phyloP scores from a whole-genome alignment of 1,139 yeast species.

The Sugiyamaella japonica region DNA sequence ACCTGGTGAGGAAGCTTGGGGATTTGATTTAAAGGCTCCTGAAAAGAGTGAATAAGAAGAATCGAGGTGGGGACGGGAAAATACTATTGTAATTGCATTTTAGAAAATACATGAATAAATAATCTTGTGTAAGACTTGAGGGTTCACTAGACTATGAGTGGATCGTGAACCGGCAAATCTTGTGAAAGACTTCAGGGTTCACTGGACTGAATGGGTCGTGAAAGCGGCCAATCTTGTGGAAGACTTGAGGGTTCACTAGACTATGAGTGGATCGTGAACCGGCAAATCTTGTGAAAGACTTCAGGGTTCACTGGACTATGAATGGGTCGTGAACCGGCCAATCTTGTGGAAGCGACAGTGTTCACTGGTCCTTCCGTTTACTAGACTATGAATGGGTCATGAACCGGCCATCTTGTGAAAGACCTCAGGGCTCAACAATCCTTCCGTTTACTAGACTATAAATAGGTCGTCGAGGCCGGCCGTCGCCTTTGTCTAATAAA shows the following conservation, averaged over 20 bases:
- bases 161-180: not conserved
- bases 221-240: too few species aligned
- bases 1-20: constrained; percentile 47
- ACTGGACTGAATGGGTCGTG: constrained; percentile 7
- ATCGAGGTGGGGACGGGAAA: not conserved
- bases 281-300: too few species aligned
- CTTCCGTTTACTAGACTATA: constrained; percentile 4
- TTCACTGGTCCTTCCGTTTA: too few species aligned
- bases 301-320: too few species aligned
- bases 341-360: too few species aligned
- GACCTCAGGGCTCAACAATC: not conserved
- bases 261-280: not conserved
- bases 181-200: not conserved
- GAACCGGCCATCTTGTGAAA: not conserved
- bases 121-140: too few species aligned
- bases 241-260: too few species aligned
- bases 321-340: constrained; percentile 4
- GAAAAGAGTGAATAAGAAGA: constrained; percentile 1
- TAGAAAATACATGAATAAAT: constrained; percentile 12
- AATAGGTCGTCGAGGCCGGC: constrained; percentile 9
- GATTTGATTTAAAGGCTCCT: constrained; percentile 35
- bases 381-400: not conserved
- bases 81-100: constrained; percentile 11
- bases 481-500: constrained; percentile 15
- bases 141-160: too few species aligned